Base-by-base conservation (phyloP, 2,329 filamentous ascomycete species). In the Cryphonectria parasitica region DNA sequence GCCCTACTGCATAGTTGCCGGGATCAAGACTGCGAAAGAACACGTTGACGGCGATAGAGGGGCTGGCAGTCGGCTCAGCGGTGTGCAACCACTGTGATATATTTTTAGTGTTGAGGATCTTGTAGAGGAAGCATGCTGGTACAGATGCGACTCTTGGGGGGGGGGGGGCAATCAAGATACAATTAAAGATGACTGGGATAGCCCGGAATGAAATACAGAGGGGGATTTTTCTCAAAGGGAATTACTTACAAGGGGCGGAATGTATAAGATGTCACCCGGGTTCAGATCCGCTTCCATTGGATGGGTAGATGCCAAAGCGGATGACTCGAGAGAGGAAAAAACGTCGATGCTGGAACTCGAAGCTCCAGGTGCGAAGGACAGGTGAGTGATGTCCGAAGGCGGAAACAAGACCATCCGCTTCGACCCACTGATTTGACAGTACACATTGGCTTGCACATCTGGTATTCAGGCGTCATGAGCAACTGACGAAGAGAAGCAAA, bases 11-110 rank as follows among this genome's bases (percentile, higher is more conserved):
- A 78, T 96, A 96, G 34, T 49, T 39, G 1, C 87, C 89, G 3
- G 78, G 82, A 3, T 89, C 82, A 13, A 96, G 83, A 72, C 90
- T 91, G 60, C 90, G 89, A 82, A 97, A 97, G 83, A 97, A 97
- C 39, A 95, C 87, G 78, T 97, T 97, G n/a, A 97, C 90, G 0
- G 93, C 93, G 10, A 97, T 84, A 75, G 92, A 94, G 71, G 89
- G 79, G 61, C 83, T 78, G 10, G 86, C 81, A 0, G 80, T 83
- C 0, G 91, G 90, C 0, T 86, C 85, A 1, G 90, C 91, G 0
- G 93, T 91, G 79, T 97, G 95, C 17, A 93, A 85, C 94, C 95
- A 97, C 66, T 67, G 22, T 7, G 4, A 10, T 31, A 1, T n/a
- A 13, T 41, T 10, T 10, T 61, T 22, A 60, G 56, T 43, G 39